Percentiles rank a stretch among this genome's conserved stretches.
These are phyloP conservation scores for Xylaria curta DNA, from an alignment of 495 filamentous ascomycete species.

Conservation along the genomic window DNA sequence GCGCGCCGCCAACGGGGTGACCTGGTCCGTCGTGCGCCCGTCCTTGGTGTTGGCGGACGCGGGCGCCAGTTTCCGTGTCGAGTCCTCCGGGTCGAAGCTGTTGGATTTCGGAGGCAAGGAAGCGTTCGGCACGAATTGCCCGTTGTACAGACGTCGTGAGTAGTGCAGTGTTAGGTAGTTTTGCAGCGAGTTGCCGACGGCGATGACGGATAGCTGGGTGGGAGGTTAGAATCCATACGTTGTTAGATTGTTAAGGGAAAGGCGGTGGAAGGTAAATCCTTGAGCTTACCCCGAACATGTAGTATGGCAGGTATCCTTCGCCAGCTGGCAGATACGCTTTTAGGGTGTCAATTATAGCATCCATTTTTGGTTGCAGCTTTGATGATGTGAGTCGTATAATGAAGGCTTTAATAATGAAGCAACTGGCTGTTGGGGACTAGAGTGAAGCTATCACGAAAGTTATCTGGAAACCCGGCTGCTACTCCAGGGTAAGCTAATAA, in stretches of 20 bases:
- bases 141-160: conserved; percentile 78
- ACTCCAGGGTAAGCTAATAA: background rate
- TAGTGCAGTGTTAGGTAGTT: conserved; percentile 75
- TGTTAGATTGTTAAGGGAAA: background rate
- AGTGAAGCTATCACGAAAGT: conserved; percentile 1
- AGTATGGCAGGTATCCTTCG: conserved; percentile 56
- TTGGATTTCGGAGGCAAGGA: conserved; percentile 40
- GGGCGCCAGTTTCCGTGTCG: conserved; percentile 49
- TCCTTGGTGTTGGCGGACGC: conserved; percentile 53
- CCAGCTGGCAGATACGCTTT: conserved; percentile 46
- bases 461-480: background rate
- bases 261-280: background rate
- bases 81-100: conserved; percentile 53
- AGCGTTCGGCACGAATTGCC: conserved; percentile 54
- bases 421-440: background rate
- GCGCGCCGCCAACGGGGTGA: conserved; percentile 76
- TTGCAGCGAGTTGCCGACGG: conserved; percentile 82
- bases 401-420: background rate
- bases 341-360: conserved; percentile 45
- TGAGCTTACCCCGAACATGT: conserved; percentile 54
- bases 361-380: conserved; percentile 1
- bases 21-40: conserved; percentile 58
- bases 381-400: background rate
- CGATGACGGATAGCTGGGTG: conserved; percentile 72
- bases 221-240: background rate